These are phyloP conservation scores for Cercospora nicotianae DNA, from an alignment of 2,329 filamentous ascomycete species.

Conservation along the genomic window DNA sequence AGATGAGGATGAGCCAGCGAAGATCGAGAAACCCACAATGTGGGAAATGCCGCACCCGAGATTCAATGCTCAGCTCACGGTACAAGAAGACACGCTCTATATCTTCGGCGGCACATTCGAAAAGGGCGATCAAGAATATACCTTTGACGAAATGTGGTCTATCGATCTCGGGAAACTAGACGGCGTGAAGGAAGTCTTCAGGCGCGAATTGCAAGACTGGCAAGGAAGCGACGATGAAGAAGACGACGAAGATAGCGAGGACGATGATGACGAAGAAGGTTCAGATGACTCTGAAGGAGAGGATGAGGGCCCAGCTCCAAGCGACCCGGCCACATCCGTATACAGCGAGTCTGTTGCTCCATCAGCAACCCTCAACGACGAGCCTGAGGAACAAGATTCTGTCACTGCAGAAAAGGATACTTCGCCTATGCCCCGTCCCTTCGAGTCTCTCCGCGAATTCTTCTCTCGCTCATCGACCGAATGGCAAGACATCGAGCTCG, in stretches of 20 bases:
- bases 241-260: constrained; percentile 51
- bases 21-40: constrained; percentile 56
- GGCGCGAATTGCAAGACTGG: constrained; percentile 83
- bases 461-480: constrained; percentile 82
- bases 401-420: constrained; percentile 63
- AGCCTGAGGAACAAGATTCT: constrained; percentile 35
- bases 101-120: constrained; percentile 96
- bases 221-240: constrained; percentile 53
- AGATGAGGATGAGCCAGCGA: constrained; percentile 54
- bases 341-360: constrained; percentile 25
- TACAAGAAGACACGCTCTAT: constrained; percentile 89
- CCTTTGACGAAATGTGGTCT: constrained; percentile 91
- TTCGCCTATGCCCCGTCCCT: constrained; percentile 74
- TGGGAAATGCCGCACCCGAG: constrained; percentile 85
- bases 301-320: constrained; percentile 44
- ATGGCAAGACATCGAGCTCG: constrained; percentile 87
- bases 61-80: constrained; percentile 87
- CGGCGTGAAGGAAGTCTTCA: constrained; percentile 89
- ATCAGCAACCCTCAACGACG: constrained; percentile 14
- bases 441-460: constrained; percentile 89
- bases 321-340: constrained; percentile 31
- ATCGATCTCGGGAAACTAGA: constrained; percentile 94
- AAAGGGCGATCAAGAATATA: constrained; percentile 91
- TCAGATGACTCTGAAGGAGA: constrained; percentile 47
- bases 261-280: constrained; percentile 56